Conservation (phyloP, 352 stramenopile genomes). For the Phytophthora lateralis region DNA sequence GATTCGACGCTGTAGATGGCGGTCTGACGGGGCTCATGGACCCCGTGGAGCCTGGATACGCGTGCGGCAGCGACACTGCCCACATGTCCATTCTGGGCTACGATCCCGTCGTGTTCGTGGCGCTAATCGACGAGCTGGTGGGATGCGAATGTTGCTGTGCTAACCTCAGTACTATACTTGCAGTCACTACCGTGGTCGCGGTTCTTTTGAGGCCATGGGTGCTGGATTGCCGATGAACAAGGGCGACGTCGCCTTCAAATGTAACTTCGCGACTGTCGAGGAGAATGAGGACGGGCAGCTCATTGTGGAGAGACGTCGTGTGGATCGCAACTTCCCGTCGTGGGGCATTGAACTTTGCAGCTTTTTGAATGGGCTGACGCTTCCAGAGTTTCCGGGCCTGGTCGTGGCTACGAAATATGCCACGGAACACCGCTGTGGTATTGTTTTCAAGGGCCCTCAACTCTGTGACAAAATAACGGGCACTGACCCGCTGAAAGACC, state of each 20-base stretch:
- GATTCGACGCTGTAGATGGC: conserved; percentile 37
- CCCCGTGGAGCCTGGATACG: conserved; percentile 82
- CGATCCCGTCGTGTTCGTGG: conserved; percentile 73
- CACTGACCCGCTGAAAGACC: conserved; percentile 88
- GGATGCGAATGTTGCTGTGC: too few species aligned
- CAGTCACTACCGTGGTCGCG: conserved; percentile 84
- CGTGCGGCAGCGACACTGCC: conserved; percentile 86
- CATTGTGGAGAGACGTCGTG: conserved; percentile 73
- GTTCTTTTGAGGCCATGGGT: conserved; percentile 90
- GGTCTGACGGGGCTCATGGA: conserved; percentile 87
- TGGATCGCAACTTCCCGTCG: conserved; percentile 83
- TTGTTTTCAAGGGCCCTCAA: conserved; percentile 83
- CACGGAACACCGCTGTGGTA: conserved; percentile 86
- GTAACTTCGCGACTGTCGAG: conserved; percentile 86
- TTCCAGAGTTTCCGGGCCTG: conserved; percentile 70
- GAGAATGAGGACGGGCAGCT: conserved; percentile 66
- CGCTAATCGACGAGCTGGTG: neutral
- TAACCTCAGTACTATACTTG: neutral
- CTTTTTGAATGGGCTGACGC: conserved; percentile 64
- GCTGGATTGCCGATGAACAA: conserved; percentile 83
- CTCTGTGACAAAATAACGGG: conserved; percentile 88
- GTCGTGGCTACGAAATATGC: conserved; percentile 84
- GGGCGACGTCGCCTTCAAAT: conserved; percentile 90
- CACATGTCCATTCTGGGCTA: conserved; percentile 92
- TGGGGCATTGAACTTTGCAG: conserved; percentile 87